phyloP scores from a whole-genome alignment of 2,329 filamentous ascomycete genomes.

The Pyrenophora teres region DNA sequence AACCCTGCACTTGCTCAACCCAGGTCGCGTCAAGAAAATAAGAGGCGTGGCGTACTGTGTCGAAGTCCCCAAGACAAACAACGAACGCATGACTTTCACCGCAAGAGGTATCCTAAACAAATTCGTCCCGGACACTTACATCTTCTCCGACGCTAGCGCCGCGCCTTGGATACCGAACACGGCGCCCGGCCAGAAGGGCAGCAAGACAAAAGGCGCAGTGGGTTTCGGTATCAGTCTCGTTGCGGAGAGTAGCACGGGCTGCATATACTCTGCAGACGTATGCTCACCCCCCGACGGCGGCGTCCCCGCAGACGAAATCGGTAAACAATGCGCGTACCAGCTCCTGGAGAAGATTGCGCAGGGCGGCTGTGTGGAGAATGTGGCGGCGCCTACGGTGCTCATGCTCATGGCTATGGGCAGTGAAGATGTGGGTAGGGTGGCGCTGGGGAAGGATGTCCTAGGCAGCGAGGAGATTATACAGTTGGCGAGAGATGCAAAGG shows the following conservation, averaged over 20 bases:
- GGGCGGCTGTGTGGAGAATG: constrained; percentile 78
- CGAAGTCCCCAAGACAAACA: constrained; percentile 90
- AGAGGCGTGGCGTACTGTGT: constrained; percentile 92
- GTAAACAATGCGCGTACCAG: constrained; percentile 85
- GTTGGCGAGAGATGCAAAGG: constrained; percentile 80
- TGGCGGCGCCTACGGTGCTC: constrained; percentile 75
- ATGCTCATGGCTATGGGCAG: constrained; percentile 97
- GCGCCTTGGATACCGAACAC: constrained; percentile 68
- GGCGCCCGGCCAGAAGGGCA: constrained; percentile 66
- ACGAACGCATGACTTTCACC: constrained; percentile 91
- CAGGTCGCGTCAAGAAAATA: constrained; percentile 84
- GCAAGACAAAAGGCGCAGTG: constrained; percentile 69
- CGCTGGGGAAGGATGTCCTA: constrained; percentile 79
- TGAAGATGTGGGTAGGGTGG: constrained; percentile 88
- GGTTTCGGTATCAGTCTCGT: constrained; percentile 91
- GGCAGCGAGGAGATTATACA: constrained; percentile 79
- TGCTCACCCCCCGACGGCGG: constrained; percentile 76
- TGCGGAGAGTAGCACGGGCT: constrained; percentile 83
- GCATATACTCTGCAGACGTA: constrained; percentile 86
- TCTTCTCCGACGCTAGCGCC: constrained; percentile 71
- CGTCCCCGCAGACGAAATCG: constrained; percentile 85
- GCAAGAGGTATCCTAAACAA: constrained; percentile 83
- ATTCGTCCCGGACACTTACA: constrained; percentile 85
- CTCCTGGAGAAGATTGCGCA: constrained; percentile 80
- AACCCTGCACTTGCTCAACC: constrained; percentile 84